A percentile compares a stretch with the other conserved stretches of the same genome.
Evolutionary conservation across 1,284 basidiomycete species (phyloP).

Genomic region (Cutaneotrichosporon cyanovorans): DNA sequence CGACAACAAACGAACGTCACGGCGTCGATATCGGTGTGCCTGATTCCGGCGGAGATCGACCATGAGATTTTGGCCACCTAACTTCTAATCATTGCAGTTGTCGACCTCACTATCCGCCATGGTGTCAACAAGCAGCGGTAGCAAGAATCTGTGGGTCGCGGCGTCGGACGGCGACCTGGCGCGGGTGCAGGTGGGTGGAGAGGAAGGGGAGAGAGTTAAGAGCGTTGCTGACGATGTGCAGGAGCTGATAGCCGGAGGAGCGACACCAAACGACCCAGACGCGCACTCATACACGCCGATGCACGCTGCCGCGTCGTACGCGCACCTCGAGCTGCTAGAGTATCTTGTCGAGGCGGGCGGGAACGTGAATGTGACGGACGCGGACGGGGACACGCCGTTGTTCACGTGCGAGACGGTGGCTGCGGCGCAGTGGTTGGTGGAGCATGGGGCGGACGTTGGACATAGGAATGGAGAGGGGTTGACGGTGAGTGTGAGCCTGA

Average conservation of each 20-base stretch:
- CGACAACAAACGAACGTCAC: neutral
- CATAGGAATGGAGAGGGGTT: constrained; percentile 62
- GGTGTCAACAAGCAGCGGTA: neutral
- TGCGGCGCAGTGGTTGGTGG: constrained; percentile 68
- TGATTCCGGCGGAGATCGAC: neutral
- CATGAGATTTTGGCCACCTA: constrained; percentile 2
- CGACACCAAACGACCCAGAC: constrained; percentile 69
- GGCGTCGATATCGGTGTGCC: constrained; percentile 1
- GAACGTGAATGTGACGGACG: constrained; percentile 75
- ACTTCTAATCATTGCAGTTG: neutral
- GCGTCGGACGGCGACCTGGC: constrained; percentile 74
- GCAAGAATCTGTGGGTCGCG: constrained; percentile 83
- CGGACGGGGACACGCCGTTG: constrained; percentile 82
- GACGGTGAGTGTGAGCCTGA: constrained; percentile 56
- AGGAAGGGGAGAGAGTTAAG: constrained; percentile 1
- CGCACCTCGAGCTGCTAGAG: constrained; percentile 63
- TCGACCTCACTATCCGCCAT: constrained; percentile 2
- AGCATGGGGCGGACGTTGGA: constrained; percentile 65
- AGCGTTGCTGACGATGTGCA: constrained; percentile 3
- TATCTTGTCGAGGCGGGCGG: constrained; percentile 75
- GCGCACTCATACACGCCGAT: constrained; percentile 79
- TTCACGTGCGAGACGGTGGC: constrained; percentile 78
- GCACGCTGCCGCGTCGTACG: constrained; percentile 93
- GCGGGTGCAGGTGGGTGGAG: constrained; percentile 45
- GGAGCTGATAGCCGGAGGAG: constrained; percentile 53